Evolutionary conservation across 805 yeast species (phyloP).

Genomic region (Barnettozyma wickerhamii): DNA sequence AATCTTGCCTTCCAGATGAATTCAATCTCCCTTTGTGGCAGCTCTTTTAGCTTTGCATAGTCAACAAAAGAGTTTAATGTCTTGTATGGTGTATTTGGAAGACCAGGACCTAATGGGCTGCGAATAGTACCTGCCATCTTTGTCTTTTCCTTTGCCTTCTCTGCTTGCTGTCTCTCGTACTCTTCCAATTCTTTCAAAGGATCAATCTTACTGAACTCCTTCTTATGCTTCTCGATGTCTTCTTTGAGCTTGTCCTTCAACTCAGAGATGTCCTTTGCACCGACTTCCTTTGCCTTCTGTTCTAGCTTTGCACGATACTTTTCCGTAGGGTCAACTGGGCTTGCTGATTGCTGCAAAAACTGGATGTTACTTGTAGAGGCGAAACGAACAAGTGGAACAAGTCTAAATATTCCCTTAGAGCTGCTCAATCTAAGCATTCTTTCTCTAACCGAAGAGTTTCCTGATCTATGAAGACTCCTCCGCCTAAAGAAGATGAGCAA

Average conservation of each 20-base stretch:
- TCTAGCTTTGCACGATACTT: constrained; percentile 34
- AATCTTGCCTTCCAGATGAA: constrained; percentile 89
- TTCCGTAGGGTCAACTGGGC: constrained; percentile 17
- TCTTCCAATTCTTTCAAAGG: constrained; percentile 67
- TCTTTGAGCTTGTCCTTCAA: constrained; percentile 59
- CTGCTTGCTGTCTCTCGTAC: constrained; percentile 35
- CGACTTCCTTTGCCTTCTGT: constrained; percentile 35
- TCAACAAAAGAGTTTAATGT: constrained; percentile 69
- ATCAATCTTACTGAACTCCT: constrained; percentile 57
- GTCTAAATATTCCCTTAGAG: background rate
- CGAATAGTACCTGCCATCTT: constrained; percentile 25
- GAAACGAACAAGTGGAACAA: background rate
- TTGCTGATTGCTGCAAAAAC: background rate
- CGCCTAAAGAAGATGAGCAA: too few species aligned
- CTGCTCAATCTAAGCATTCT: background rate
- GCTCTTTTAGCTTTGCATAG: constrained; percentile 53
- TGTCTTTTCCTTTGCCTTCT: constrained; percentile 23
- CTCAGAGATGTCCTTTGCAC: constrained; percentile 49
- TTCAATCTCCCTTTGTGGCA: constrained; percentile 63
- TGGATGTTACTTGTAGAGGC: constrained; percentile 8
- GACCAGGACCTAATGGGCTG: constrained; percentile 35
- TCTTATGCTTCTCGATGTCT: constrained; percentile 51
- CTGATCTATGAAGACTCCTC: too few species aligned
- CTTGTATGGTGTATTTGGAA: constrained; percentile 55
- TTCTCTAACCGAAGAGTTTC: background rate